Evolutionary conservation across 371 early-diverging fungal genomes (phyloP), one percentile per base, ranked within the genome.

Genomic region (Apophysomyces variabilis): DNA sequence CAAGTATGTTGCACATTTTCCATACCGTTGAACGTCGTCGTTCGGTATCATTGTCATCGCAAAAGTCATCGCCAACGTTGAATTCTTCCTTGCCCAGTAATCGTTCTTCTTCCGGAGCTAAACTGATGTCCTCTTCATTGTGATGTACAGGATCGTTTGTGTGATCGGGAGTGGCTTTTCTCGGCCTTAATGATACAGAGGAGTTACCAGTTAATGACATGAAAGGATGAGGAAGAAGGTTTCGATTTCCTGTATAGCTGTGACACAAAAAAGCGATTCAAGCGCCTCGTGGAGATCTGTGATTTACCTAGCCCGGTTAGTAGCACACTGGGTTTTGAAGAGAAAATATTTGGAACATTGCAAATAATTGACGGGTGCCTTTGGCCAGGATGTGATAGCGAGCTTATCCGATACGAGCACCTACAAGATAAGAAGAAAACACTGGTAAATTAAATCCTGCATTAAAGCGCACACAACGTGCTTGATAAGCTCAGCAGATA

Each of bases 161-260:
- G 7, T 13, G 18, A 32, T 60, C 60, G 35, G 60, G 39, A 38
- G 62, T 62, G 62, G 37, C 62, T 12, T 62, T 61, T 7, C 62
- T 61, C 8, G 57, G 59, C 4, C 67, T 62, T 45, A 62, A 57
- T 57, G 67, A 67, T 45, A 62, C 12, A 7, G 57, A 57, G 13
- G 64, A 57, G 32, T 57, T 50, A 56, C 32, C 41, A 8, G 57
- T 13, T 9, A 61, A 58, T 41, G 58, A 57, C 61, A 57, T 45
- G 58, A n/a, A 21, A 61, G 60, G 13, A 36, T 35, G 43, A 21
- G 21, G 18, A 46, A 21, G n/a, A 60, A 38, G 32, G 32, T 26
- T 26, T 26, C 32, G 32, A 26, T 26, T 26, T 26, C 32, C 32
- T 26, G 32, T 26, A 26, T 26, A 26, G 32, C 32, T 26, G 32